These are phyloP conservation scores for Pogostemon cablin DNA, from an alignment of 257 asterid genomes.

Conservation along the genomic window DNA sequence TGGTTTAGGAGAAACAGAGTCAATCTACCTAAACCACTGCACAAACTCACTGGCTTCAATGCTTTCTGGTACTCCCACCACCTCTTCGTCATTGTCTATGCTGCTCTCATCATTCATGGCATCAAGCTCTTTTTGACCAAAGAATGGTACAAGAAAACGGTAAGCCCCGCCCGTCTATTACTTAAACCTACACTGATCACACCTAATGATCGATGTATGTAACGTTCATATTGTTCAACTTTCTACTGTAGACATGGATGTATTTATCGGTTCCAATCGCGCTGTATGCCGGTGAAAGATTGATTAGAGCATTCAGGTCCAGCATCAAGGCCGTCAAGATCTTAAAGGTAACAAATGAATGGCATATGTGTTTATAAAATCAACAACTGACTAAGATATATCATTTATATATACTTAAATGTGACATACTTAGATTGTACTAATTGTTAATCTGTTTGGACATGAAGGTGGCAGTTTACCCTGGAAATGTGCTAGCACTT, in stretches of 20 bases:
- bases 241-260: constrained; percentile 82
- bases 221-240: no score
- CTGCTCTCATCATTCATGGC: constrained; percentile 56
- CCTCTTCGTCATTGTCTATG: constrained; percentile 52
- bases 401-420: no score
- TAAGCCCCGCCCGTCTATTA: constrained; percentile 17
- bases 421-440: no score
- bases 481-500: constrained; percentile 69
- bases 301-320: constrained; percentile 75
- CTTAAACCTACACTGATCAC: neutral
- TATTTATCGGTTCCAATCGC: constrained; percentile 73
- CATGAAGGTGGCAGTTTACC: constrained; percentile 68
- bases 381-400: no score
- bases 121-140: constrained; percentile 53
- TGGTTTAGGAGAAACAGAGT: constrained; percentile 64
- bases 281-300: constrained; percentile 76
- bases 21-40: constrained; percentile 48
- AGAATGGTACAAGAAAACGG: constrained; percentile 68
- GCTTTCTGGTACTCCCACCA: constrained; percentile 80
- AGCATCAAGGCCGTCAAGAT: constrained; percentile 76
- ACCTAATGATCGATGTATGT: no score
- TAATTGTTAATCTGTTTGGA: neutral
- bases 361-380: no score
- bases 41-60: constrained; percentile 64
- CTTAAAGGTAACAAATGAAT: constrained; percentile 53